Base-by-base conservation (phyloP, 306 rosid genomes). In the Elaeagnus macrophylla region DNA sequence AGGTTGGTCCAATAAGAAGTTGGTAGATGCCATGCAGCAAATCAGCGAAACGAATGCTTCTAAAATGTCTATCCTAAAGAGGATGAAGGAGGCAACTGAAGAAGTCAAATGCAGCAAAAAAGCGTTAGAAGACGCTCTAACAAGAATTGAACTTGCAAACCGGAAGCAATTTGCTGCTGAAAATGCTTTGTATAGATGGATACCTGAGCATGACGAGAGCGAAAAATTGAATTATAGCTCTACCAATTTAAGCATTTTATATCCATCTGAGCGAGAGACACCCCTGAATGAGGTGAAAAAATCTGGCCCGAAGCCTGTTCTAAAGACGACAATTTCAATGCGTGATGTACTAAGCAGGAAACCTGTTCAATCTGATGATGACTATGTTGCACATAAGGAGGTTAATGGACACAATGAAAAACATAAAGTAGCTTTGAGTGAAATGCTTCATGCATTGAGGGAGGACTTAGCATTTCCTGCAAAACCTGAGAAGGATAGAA, bases 371-470 rank as follows among this genome's bases (percentile, higher is more conserved):
- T n/a, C 75, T 7, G 83, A 84, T 43, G 89, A 78, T 4, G 89
- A 78, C 3, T 68, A 54, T 43, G 54, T 54, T 15, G 49, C 61
- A 0, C 69, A 73, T 46, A 70, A 59, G 68, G 91, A 86, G 49
- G 69, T 73, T 76, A 77, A 42, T 12, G 61, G 75, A 20, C 78
- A 72, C 4, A 35, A 61, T 7, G 95, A 63, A 48, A 79, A 72
- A 12, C 82, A 72, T 56, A 87, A 80, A 67, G 99, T 84, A 54
- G 96, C 93, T 39, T 47, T 91, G 82, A 84, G 95, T 62, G 93
- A 91, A 60, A 91, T 91, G 99, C 95, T 91, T 68, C 80, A 60
- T 69, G 85, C 91, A 37, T 56, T 87, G 67, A 87, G 83, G 69
- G 85, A 73, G 54, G 86, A 91, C 64, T 69, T 67, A 57, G 68